phyloP scores from a whole-genome alignment of 2,329 filamentous ascomycete species.

The Alternaria arborescens region DNA sequence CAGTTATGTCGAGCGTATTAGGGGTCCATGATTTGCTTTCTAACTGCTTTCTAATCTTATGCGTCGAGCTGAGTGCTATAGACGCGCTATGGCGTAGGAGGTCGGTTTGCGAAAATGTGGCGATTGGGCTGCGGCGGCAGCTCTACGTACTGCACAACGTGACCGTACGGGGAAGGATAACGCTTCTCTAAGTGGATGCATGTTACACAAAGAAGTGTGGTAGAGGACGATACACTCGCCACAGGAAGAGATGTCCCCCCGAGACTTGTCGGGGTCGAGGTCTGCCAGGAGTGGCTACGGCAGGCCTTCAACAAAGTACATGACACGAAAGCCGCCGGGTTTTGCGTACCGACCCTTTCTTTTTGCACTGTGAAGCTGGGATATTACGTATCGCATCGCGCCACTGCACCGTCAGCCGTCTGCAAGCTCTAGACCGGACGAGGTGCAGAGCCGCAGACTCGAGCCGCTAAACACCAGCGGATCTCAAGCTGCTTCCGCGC shows the following conservation, averaged over 20 bases:
- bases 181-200: neutral
- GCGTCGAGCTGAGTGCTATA: neutral
- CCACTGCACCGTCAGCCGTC: constrained; percentile 7
- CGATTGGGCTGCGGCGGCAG: constrained; percentile 8
- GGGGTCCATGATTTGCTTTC: neutral
- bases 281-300: neutral
- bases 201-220: neutral
- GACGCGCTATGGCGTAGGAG: constrained; percentile 7
- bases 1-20: neutral
- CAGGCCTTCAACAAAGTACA: neutral
- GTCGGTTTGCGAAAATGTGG: constrained; percentile 1
- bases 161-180: neutral
- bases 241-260: neutral
- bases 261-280: neutral
- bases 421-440: constrained; percentile 20
- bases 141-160: neutral
- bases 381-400: constrained; percentile 9
- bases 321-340: neutral
- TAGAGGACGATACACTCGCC: neutral
- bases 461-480: constrained; percentile 16
- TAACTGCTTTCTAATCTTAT: neutral
- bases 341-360: constrained; percentile 2
- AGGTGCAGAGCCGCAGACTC: constrained; percentile 26
- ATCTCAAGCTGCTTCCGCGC: constrained; percentile 13
- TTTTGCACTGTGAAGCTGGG: constrained; percentile 7